phyloP scores from a whole-genome alignment of 306 rosid genomes.

The Pueraria montana region DNA sequence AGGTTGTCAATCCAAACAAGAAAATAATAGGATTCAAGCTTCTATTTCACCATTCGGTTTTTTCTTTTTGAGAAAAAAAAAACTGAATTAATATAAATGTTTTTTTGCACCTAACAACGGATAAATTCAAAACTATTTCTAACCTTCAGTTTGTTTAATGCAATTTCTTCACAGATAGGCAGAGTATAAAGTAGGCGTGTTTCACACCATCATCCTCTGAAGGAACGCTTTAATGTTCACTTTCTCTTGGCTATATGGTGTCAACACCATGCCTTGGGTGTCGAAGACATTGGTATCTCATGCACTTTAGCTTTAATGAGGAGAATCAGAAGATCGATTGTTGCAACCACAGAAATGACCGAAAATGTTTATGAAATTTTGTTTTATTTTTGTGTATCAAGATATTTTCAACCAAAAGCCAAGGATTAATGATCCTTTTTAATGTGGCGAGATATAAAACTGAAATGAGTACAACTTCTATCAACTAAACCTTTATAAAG shows the following conservation, averaged over 20 bases:
- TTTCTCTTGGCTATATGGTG: background rate
- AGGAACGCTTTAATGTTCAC: background rate
- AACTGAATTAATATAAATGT: background rate
- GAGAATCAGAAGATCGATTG: background rate
- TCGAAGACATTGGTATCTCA: background rate
- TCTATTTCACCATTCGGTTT: background rate
- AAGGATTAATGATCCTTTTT: background rate
- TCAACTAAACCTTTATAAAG: background rate
- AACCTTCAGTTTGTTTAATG: background rate
- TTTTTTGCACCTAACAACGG: background rate
- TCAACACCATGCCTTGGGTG: background rate
- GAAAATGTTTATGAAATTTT: too few species aligned
- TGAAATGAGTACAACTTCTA: background rate
- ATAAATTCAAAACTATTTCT: background rate
- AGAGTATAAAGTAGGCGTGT: background rate
- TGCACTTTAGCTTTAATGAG: background rate
- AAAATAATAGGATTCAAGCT: background rate
- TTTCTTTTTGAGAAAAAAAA: background rate
- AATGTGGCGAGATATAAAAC: background rate
- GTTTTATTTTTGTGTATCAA: too few species aligned
- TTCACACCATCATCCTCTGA: background rate
- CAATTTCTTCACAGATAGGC: background rate
- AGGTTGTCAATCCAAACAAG: too few species aligned
- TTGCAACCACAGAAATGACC: background rate
- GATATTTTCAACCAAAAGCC: background rate